Evolutionary conservation across 2,329 filamentous ascomycete genomes (phyloP).

Genomic region (Orbilia oligospora): DNA sequence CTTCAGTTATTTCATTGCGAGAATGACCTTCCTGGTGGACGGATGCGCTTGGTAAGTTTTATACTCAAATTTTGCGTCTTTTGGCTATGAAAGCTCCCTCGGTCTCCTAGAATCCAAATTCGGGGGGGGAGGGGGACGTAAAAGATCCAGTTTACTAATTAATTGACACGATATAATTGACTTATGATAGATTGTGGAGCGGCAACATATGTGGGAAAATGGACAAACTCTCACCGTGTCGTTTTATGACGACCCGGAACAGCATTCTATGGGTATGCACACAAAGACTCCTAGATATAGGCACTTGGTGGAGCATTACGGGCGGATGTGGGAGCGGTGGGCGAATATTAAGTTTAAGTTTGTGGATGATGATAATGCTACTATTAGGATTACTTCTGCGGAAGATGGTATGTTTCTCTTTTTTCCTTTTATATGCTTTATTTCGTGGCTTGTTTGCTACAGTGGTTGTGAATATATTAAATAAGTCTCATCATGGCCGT

Average conservation of each 20-base stretch:
- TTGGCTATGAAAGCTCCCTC: no score
- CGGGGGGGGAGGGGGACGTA: no score
- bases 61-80: no score
- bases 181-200: background rate
- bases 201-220: background rate
- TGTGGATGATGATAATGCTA: slow-evolving; percentile 18
- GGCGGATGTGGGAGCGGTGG: slow-evolving; percentile 14
- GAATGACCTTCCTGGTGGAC: background rate
- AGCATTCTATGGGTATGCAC: background rate
- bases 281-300: background rate
- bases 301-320: slow-evolving; percentile 12
- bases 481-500: no score
- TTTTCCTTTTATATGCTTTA: no score
- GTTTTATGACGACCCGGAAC: background rate
- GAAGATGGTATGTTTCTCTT: background rate
- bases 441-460: no score
- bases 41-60: slow-evolving; percentile 4
- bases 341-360: slow-evolving; percentile 25
- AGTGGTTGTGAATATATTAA: no score
- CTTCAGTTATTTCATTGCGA: background rate
- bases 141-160: no score
- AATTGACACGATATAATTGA: no score
- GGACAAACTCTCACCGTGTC: background rate
- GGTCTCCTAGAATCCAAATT: no score
- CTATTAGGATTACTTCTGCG: slow-evolving; percentile 14